Evolutionary conservation across 768 basidiomycete genomes (phyloP).

Genomic region (Tricholoma furcatifolium): DNA sequence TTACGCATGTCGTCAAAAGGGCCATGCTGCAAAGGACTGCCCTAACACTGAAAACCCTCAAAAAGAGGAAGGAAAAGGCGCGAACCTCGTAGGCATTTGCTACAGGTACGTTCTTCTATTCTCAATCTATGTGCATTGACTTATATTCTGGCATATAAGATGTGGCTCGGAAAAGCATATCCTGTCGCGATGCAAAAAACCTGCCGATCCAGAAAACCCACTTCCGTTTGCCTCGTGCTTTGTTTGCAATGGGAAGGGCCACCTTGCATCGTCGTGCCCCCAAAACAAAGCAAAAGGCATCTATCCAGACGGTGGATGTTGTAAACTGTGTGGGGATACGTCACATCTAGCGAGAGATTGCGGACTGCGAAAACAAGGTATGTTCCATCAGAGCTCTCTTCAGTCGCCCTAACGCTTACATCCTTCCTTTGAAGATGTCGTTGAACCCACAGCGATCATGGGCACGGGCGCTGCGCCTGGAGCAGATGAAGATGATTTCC

Average conservation of each 20-base stretch:
- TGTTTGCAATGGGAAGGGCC: conserved; percentile 81
- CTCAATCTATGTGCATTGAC: neutral
- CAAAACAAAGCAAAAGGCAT: conserved; percentile 78
- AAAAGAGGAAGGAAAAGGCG: conserved; percentile 13
- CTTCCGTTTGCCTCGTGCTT: conserved; percentile 92
- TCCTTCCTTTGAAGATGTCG: conserved; percentile 28
- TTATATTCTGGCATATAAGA: conserved; percentile 25
- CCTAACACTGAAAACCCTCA: conserved; percentile 39
- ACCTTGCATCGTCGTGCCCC: conserved; percentile 82
- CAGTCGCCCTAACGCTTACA: neutral
- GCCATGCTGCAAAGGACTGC: conserved; percentile 84
- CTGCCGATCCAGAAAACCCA: conserved; percentile 58
- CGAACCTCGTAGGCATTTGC: conserved; percentile 53
- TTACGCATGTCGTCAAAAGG: conserved; percentile 82
- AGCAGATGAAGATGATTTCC: conserved; percentile 96
- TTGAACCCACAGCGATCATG: conserved; percentile 33
- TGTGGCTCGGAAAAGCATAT: conserved; percentile 81
- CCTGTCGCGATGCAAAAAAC: conserved; percentile 74
- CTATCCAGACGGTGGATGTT: conserved; percentile 89
- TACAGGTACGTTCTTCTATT: conserved; percentile 53
- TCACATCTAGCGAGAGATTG: conserved; percentile 88
- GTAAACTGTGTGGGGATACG: conserved; percentile 85
- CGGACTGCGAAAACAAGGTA: conserved; percentile 58
- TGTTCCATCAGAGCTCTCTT: conserved; percentile 6
- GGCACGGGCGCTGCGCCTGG: conserved; percentile 59